Conservation (phyloP, 768 basidiomycete species). For the Leccinum broughii region DNA sequence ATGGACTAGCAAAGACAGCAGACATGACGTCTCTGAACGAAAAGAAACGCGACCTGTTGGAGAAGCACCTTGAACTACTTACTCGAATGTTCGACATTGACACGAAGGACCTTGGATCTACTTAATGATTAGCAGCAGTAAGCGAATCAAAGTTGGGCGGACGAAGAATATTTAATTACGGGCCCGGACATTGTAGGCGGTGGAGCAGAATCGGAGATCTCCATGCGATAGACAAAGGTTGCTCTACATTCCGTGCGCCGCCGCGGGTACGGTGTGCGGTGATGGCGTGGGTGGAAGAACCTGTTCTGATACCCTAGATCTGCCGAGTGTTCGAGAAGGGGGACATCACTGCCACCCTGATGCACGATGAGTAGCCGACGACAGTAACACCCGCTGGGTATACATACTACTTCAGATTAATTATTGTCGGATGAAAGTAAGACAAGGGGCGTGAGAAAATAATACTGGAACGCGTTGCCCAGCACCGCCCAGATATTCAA, state of each 20-base stretch:
- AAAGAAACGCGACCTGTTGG: background rate
- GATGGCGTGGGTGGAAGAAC: slow-evolving; percentile 2
- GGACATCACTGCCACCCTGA: background rate
- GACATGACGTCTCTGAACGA: background rate
- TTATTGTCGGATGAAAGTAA: background rate
- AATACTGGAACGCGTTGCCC: slow-evolving; percentile 24
- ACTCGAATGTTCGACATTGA: background rate
- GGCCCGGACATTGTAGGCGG: background rate
- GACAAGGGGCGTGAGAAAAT: slow-evolving; percentile 20
- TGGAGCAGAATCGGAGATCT: background rate
- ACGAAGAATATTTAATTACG: background rate
- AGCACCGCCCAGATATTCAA: slow-evolving; percentile 14
- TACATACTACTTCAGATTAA: no score
- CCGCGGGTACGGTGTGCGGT: background rate
- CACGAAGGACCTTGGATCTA: background rate
- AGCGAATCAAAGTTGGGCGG: no score
- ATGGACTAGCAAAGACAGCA: background rate
- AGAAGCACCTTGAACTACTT: background rate
- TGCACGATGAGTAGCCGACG: background rate
- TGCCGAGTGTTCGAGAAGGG: background rate
- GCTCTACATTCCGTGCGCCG: background rate
- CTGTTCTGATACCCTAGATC: slow-evolving; percentile 1
- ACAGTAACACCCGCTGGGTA: background rate
- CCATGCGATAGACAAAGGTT: background rate
- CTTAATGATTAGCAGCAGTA: slow-evolving; percentile 1